Conservation (phyloP, 2,329 filamentous ascomycete species). For the Dactylellina drechsleri region DNA sequence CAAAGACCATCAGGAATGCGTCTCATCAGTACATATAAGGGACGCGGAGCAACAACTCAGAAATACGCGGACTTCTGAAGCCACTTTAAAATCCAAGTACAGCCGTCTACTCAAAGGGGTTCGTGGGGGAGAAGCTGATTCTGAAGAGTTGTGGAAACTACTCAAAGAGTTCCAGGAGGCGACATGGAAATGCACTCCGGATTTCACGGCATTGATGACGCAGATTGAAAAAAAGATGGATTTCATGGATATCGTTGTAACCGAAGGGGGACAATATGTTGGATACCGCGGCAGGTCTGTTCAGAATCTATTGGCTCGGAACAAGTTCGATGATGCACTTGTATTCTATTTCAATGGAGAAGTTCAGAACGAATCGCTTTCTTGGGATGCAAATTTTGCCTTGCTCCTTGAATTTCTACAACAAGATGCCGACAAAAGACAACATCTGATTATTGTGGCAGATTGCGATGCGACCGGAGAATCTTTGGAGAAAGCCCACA, state of each 20-base stretch:
- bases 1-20: conserved; percentile 35
- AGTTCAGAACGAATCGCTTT: conserved; percentile 37
- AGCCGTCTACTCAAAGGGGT: conserved; percentile 48
- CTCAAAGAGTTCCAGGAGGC: background rate
- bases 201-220: conserved; percentile 5
- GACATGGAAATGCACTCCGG: background rate
- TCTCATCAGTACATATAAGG: conserved; percentile 54
- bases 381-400: conserved; percentile 55
- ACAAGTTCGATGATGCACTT: conserved; percentile 51
- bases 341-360: conserved; percentile 57
- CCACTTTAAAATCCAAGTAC: conserved; percentile 44
- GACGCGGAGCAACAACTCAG: conserved; percentile 37
- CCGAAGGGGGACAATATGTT: conserved; percentile 58
- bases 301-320: conserved; percentile 16
- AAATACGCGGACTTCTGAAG: conserved; percentile 28
- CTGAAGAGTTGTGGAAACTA: conserved; percentile 46
- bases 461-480: conserved; percentile 57
- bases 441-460: conserved; percentile 53
- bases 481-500: conserved; percentile 53
- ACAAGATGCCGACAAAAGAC: conserved; percentile 4
- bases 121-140: conserved; percentile 45
- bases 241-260: conserved; percentile 56
- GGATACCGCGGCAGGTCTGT: conserved; percentile 52
- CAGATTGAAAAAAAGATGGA: conserved; percentile 55
- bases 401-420: conserved; percentile 57